Base-by-base conservation (phyloP, 805 yeast species). In the Lachancea dasiensis region DNA sequence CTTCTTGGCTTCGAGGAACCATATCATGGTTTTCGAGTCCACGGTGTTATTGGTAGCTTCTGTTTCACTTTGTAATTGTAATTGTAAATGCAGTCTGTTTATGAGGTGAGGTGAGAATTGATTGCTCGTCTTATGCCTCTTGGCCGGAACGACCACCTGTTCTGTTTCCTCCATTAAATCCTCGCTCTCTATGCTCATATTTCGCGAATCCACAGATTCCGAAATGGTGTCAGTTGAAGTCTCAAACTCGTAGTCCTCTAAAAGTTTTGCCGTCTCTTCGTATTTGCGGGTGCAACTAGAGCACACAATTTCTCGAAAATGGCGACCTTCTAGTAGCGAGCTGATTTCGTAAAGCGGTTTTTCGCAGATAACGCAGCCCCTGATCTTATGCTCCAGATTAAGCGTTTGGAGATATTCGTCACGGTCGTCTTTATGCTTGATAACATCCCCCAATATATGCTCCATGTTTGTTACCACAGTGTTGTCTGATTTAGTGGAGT, bases 291-390 rank as follows among this genome's bases (percentile, higher is more conserved):
- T 72, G 47, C 87, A 80, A 37, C 69, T 70, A 33, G 73, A 70
- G 49, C 87, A 80, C 0, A 80, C 79, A 41, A 80, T 70, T 49
- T 80, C 85, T 27, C 66, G 64, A 48, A 58, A 70, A 28, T 50
- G 50, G 22, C 48, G 45, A 17, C 49, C 44, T 4, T 40, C 34
- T 2, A 52, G 19, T 14, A 50, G 35, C 6, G 48, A 46, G 44
- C 81, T 63, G 56, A 78, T 47, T 41, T 81, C 86, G 54, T 80
- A 81, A 20, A 81, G 54, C 11, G 86, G 84, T 38, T 70, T 72
- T 26, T 79, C 85, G 56, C 90, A 81, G 9, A 81, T 62, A n/a
- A 79, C 75, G 52, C 90, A 81, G 31, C 55, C 57, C 34, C 60
- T 63, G 33, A 68, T 37, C 2, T 52, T 46, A 0, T 54, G 36